Evolutionary conservation across 78 protist species (phyloP).

Genomic region (Dictyostelium intermedium): DNA sequence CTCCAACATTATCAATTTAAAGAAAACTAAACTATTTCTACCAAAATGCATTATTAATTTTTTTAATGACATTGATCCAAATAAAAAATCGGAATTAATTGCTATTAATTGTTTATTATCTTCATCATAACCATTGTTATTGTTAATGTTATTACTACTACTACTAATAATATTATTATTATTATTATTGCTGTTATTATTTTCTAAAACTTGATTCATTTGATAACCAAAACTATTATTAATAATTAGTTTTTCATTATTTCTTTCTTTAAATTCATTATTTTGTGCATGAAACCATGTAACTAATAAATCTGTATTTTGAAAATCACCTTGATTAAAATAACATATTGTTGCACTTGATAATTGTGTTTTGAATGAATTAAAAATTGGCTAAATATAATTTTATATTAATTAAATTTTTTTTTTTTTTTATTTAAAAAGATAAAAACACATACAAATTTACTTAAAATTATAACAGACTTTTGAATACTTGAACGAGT

Average conservation of each 20-base stretch:
- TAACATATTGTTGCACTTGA: slow-evolving; percentile 51
- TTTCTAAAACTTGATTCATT: background rate
- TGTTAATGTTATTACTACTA: background rate
- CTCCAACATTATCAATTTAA: slow-evolving; percentile 59
- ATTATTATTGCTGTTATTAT: background rate
- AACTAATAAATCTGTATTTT: slow-evolving; percentile 18
- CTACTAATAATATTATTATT: no score
- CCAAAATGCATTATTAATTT: slow-evolving; percentile 68
- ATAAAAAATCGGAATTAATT: slow-evolving; percentile 6
- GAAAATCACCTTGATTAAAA: slow-evolving; percentile 70
- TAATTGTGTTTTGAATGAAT: slow-evolving; percentile 68
- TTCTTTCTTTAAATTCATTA: slow-evolving; percentile 24
- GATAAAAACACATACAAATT: slow-evolving; percentile 35
- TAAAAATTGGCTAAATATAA: slow-evolving; percentile 50
- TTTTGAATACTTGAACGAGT: slow-evolving; percentile 57
- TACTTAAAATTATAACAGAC: slow-evolving; percentile 25
- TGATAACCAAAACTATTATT: background rate
- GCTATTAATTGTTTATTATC: background rate
- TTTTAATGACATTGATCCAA: slow-evolving; percentile 18
- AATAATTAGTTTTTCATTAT: background rate
- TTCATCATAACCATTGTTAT: background rate
- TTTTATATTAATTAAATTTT: no score
- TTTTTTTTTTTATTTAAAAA: background rate
- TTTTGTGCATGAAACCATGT: slow-evolving; percentile 50
- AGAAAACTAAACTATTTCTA: slow-evolving; percentile 40